Conservation (phyloP, 2,329 filamentous ascomycete species). For the Cladophialophora bantiana region DNA sequence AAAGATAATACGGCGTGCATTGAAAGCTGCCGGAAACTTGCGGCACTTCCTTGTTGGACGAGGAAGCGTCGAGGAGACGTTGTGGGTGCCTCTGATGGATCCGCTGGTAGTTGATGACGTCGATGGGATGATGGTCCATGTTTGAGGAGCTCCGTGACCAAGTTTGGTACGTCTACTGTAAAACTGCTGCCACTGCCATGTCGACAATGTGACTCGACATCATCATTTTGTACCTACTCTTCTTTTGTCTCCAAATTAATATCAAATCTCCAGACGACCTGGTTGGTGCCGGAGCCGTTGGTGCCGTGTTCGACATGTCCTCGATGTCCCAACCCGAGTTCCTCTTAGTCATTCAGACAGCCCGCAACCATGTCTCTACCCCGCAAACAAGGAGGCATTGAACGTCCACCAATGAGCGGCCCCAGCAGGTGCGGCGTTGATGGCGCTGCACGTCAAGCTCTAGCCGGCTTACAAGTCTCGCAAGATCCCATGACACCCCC, state of each 20-base stretch:
- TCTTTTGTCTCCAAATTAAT: background rate
- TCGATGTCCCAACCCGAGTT: background rate
- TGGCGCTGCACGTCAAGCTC: constrained; percentile 12
- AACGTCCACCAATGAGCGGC: background rate
- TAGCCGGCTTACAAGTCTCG: background rate
- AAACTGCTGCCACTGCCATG: no score
- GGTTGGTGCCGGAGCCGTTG: background rate
- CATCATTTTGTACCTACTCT: background rate
- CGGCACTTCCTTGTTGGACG: background rate
- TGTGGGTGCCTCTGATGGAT: no score
- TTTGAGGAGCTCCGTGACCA: no score
- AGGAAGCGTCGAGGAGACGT: background rate
- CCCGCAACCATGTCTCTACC: background rate
- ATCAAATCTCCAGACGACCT: background rate
- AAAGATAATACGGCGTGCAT: background rate
- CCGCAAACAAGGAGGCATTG: constrained; percentile 15
- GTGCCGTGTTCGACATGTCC: no score
- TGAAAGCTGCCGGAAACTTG: background rate
- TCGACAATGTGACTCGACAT: no score
- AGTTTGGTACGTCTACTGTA: no score
- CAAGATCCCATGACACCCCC: constrained; percentile 26
- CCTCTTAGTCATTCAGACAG: constrained; percentile 17
- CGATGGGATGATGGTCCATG: no score
- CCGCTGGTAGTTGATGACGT: no score
- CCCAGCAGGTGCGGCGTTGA: background rate